These are phyloP conservation scores for Neurospora intermedia DNA, from an alignment of 495 filamentous ascomycete species.

Conservation along the genomic window DNA sequence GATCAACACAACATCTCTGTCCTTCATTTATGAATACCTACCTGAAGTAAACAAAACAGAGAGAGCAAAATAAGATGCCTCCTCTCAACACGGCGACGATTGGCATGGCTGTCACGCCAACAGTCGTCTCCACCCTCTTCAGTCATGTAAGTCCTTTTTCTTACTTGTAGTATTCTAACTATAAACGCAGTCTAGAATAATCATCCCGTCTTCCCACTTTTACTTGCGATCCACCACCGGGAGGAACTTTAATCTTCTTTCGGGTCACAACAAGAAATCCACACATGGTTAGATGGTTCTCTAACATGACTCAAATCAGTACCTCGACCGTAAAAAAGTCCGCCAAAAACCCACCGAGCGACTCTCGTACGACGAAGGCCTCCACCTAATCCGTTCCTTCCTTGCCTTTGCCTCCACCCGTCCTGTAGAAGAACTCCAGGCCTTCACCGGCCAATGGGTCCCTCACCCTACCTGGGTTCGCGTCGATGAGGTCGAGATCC, in stretches of 20 bases:
- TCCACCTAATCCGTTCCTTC: constrained; percentile 79
- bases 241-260: not conserved
- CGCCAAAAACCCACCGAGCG: constrained; percentile 72
- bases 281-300: not conserved
- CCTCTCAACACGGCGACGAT: constrained; percentile 56
- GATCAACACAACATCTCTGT: not conserved
- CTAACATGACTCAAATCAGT: constrained; percentile 38
- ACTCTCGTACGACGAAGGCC: constrained; percentile 87
- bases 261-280: not conserved
- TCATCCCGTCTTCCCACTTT: not conserved
- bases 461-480: constrained; percentile 83
- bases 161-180: too few species aligned
- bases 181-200: not conserved
- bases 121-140: constrained; percentile 66
- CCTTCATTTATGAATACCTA: not conserved
- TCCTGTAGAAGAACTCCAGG: constrained; percentile 83
- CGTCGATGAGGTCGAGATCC: constrained; percentile 61
- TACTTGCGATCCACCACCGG: not conserved
- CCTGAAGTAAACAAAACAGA: not conserved
- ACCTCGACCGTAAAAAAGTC: constrained; percentile 64
- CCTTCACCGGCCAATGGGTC: constrained; percentile 82
- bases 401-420: constrained; percentile 72
- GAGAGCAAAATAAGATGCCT: constrained; percentile 38
- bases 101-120: constrained; percentile 63
- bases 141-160: constrained; percentile 50